phyloP scores from a whole-genome alignment of 106 monocot species.

The Dendrobium chrysotoxum region DNA sequence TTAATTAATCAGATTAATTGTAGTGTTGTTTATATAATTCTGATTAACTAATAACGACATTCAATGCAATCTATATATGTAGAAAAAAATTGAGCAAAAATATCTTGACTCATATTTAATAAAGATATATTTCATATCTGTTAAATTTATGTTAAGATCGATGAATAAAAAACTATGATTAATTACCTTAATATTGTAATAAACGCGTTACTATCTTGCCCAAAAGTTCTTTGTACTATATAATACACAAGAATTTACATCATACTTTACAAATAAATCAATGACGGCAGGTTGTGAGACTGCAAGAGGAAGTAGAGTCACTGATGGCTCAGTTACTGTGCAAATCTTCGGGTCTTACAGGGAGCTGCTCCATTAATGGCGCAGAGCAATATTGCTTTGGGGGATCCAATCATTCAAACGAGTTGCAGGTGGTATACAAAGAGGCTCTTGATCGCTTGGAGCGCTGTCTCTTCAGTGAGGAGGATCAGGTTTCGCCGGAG shows the following conservation, averaged over 20 bases:
- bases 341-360: background rate
- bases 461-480: conserved; percentile 4
- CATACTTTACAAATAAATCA: background rate
- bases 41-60: too few relatives aligned
- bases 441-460: conserved; percentile 6
- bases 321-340: background rate
- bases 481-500: background rate
- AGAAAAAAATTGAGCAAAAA: too few relatives aligned
- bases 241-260: background rate
- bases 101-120: too few relatives aligned
- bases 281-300: background rate
- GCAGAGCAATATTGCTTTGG: background rate
- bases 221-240: too few relatives aligned
- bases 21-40: too few relatives aligned
- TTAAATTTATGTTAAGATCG: too few relatives aligned
- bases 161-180: too few relatives aligned
- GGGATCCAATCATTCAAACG: background rate
- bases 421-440: background rate
- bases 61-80: too few relatives aligned
- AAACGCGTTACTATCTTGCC: too few relatives aligned
- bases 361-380: background rate
- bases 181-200: too few relatives aligned
- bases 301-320: conserved; percentile 7
- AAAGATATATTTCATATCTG: too few relatives aligned
- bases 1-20: too few relatives aligned